Base-by-base conservation (phyloP, 2,329 filamentous ascomycete species). In the Microdochium bolleyi region DNA sequence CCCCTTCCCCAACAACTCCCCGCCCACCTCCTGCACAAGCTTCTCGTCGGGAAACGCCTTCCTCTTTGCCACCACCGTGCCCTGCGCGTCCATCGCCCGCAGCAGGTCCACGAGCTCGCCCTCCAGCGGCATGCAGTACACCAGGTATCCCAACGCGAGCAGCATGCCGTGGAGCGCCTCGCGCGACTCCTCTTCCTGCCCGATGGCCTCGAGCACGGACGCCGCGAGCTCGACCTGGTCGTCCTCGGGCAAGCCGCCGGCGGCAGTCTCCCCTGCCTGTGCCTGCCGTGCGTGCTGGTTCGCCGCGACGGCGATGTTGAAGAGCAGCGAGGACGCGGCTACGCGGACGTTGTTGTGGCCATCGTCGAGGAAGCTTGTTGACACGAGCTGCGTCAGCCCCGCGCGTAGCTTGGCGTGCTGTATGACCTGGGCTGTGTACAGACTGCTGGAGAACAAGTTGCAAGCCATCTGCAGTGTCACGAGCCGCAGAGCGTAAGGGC, bases 141-240 rank as follows among this genome's bases (percentile, higher is more conserved):
- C 77, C 24, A 96, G 65, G 58, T 90, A 81, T 0, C 91, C 92
- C 19, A 95, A 67, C 2, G 87, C 87, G 16, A 91, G 74, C 32
- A 96, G 61, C 67, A 92, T 82, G 0, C 89, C 89, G 62, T 87
- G 88, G 14, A 92, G 68, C 0, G 88, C 87, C 61, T 96, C 91
- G 11, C 65, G 71, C 0, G 92, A 84, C 34, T 73, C 68, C 30
- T 77, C 72, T 59, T 85, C 82, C 53, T 79, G 74, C 2, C 68
- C 63, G 48, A 85, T 81, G 2, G 88, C 87, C 68, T 96, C 91
- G 1, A 96, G 71, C 8, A 94, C 71, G 1, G 88, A 87, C 0
- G 92, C 92, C 0, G 87, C 83, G 4, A 97, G 73, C 67, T 96
- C 91, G 1, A 95, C 81, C 63, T 94, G 87, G 54, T 88, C 84